Evolutionary conservation across 2,329 filamentous ascomycete species (phyloP).

Genomic region (Coleophoma eucalyptorum): DNA sequence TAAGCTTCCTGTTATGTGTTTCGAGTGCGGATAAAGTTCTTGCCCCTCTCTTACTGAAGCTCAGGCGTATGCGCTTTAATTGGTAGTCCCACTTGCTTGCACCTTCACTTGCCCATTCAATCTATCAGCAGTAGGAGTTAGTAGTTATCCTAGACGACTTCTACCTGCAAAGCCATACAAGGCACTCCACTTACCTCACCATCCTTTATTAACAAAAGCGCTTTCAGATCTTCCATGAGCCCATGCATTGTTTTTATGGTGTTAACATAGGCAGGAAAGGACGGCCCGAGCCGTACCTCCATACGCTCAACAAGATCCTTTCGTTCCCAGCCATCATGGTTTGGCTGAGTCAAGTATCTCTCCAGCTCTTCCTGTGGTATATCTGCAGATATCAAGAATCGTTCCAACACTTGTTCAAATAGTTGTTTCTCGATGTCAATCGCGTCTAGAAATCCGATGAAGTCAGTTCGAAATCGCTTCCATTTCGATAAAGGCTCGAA

Average conservation of each 20-base stretch:
- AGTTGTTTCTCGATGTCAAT: conserved; percentile 17
- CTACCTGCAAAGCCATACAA: no score
- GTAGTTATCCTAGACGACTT: neutral
- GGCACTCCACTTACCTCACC: conserved; percentile 10
- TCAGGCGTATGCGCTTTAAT: conserved; percentile 15
- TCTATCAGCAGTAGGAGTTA: conserved; percentile 7
- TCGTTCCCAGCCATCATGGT: conserved; percentile 15
- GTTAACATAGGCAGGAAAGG: conserved; percentile 12
- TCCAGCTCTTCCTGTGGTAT: conserved; percentile 14
- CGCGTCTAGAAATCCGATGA: conserved; percentile 16
- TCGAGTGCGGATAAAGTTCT: conserved; percentile 11
- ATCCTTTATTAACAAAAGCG: conserved; percentile 16
- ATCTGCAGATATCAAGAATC: conserved; percentile 15
- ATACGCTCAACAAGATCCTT: conserved; percentile 10
- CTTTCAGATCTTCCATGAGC: conserved; percentile 14
- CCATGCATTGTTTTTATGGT: conserved; percentile 14
- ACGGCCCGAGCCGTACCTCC: conserved; percentile 11
- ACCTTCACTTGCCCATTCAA: conserved; percentile 18
- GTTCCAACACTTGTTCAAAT: conserved; percentile 14
- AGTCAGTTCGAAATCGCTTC: conserved; percentile 17
- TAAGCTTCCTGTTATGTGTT: conserved; percentile 15
- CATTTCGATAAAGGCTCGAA: conserved; percentile 19
- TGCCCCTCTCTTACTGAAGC: conserved; percentile 17
- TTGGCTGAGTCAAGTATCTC: conserved; percentile 9
- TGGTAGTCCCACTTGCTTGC: conserved; percentile 19